A percentile compares a stretch with the other conserved stretches of the same genome.
Conservation (phyloP, 2,329 filamentous ascomycete species). For the Harringtonia lauricola region DNA sequence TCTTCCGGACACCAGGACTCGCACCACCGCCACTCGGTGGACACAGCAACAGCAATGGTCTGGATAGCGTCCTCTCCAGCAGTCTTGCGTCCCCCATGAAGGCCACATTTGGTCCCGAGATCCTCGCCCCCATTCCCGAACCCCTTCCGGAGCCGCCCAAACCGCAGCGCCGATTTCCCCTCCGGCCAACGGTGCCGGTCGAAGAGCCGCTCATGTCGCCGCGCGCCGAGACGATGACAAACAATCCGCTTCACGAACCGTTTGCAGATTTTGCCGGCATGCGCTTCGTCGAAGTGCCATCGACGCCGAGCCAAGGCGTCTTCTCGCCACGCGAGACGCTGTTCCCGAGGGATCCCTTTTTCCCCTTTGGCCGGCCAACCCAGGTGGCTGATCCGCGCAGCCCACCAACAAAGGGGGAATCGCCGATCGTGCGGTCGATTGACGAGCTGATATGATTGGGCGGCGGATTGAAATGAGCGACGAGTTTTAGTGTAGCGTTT, state of each 20-base stretch:
- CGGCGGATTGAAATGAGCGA: no score
- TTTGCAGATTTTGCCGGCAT: constrained; percentile 32
- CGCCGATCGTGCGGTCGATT: constrained; percentile 67
- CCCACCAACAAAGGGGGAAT: constrained; percentile 62
- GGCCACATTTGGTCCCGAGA: no score
- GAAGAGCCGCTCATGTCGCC: constrained; percentile 56
- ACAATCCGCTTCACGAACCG: constrained; percentile 48
- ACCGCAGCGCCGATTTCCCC: no score
- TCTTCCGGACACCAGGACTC: no score
- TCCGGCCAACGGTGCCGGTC: neutral
- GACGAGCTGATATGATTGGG: constrained; percentile 55
- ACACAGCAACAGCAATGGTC: no score
- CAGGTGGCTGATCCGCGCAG: constrained; percentile 57
- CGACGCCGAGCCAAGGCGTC: constrained; percentile 38
- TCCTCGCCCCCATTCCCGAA: no score
- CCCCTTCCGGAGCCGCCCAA: no score
- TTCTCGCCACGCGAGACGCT: constrained; percentile 41
- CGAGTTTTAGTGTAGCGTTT: no score
- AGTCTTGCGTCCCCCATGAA: no score
- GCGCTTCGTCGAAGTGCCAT: constrained; percentile 40
- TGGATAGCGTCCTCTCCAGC: constrained; percentile 8
- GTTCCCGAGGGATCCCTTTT: constrained; percentile 43
- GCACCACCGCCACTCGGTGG: no score
- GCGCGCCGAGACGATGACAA: constrained; percentile 61
- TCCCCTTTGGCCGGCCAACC: constrained; percentile 37